Conservation (phyloP, 768 basidiomycete genomes). For the Phaeotremella skinneri region DNA sequence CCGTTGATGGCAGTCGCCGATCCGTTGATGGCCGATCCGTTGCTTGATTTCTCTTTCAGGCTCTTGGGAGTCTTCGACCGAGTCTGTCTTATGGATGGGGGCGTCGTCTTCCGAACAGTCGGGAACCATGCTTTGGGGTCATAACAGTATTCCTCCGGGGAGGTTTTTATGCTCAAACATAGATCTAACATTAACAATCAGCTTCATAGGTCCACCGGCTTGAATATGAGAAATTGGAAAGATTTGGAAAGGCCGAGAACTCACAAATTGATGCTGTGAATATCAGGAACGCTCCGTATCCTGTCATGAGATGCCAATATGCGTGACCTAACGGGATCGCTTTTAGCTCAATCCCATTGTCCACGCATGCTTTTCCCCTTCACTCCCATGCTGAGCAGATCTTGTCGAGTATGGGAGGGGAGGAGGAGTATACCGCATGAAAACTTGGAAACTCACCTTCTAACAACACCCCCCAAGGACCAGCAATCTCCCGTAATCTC, state of each 20-base stretch:
- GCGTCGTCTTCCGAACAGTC: neutral
- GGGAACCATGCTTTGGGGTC: slow-evolving; percentile 31
- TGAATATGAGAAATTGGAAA: neutral
- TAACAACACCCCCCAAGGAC: slow-evolving; percentile 33
- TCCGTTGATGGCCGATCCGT: no score
- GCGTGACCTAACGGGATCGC: slow-evolving; percentile 21
- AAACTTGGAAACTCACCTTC: slow-evolving; percentile 36
- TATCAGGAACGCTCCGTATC: slow-evolving; percentile 41
- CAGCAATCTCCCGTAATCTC: slow-evolving; percentile 17
- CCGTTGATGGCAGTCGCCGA: no score
- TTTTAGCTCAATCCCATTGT: neutral
- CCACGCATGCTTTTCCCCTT: no score
- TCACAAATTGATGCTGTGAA: slow-evolving; percentile 43
- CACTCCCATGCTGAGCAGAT: neutral
- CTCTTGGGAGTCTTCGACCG: neutral
- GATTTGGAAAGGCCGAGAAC: slow-evolving; percentile 8
- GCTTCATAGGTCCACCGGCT: neutral
- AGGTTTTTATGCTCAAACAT: slow-evolving; percentile 32
- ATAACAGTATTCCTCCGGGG: slow-evolving; percentile 29
- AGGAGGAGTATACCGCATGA: neutral
- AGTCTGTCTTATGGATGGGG: no score
- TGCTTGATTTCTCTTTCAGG: neutral
- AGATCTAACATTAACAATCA: slow-evolving; percentile 20
- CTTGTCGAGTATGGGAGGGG: neutral
- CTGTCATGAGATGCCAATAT: slow-evolving; percentile 49